Percentiles rank a stretch among this genome's conserved stretches.
Conservation (phyloP, 495 filamentous ascomycete genomes). For the Durotheca rogersii region DNA sequence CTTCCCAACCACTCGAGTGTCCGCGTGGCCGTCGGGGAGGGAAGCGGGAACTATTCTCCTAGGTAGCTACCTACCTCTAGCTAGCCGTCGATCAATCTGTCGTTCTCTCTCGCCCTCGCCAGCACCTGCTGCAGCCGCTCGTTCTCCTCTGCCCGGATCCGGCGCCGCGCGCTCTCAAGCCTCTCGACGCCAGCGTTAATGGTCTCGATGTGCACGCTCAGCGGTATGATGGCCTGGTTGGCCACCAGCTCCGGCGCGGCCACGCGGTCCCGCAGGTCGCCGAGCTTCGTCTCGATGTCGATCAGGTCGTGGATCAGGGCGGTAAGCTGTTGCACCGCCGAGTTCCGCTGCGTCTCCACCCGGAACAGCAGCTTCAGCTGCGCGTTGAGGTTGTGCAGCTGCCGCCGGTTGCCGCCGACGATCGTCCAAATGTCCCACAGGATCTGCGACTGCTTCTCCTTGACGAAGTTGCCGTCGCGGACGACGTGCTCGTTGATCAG, state of each 20-base stretch:
- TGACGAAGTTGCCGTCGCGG: slow-evolving; percentile 52
- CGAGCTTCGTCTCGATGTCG: slow-evolving; percentile 64
- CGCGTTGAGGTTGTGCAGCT: slow-evolving; percentile 54
- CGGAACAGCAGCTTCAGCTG: slow-evolving; percentile 60
- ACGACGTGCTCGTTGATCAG: slow-evolving; percentile 63
- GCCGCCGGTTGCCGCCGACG: slow-evolving; percentile 61
- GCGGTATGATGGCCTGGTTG: slow-evolving; percentile 48
- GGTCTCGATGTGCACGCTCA: slow-evolving; percentile 68
- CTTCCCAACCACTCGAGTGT: too few relatives aligned
- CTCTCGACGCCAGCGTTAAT: slow-evolving; percentile 67
- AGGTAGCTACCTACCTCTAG: too few relatives aligned
- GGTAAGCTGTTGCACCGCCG: slow-evolving; percentile 59
- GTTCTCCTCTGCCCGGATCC: slow-evolving; percentile 57
- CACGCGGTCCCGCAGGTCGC: slow-evolving; percentile 66
- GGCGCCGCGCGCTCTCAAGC: slow-evolving; percentile 57
- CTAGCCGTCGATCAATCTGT: slow-evolving; percentile 32
- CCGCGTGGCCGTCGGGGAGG: too few relatives aligned
- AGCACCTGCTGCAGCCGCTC: slow-evolving; percentile 55
- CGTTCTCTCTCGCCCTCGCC: slow-evolving; percentile 41
- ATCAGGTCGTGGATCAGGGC: slow-evolving; percentile 63
- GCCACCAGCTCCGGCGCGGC: slow-evolving; percentile 57
- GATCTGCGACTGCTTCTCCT: slow-evolving; percentile 57
- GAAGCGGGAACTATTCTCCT: too few relatives aligned
- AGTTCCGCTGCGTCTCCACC: slow-evolving; percentile 59
- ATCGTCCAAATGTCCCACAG: slow-evolving; percentile 67